A percentile compares a stretch with the other conserved stretches of the same genome.
Evolutionary conservation across 164 flowering plant genomes (phyloP).

Genomic region (Houttuynia cordata): DNA sequence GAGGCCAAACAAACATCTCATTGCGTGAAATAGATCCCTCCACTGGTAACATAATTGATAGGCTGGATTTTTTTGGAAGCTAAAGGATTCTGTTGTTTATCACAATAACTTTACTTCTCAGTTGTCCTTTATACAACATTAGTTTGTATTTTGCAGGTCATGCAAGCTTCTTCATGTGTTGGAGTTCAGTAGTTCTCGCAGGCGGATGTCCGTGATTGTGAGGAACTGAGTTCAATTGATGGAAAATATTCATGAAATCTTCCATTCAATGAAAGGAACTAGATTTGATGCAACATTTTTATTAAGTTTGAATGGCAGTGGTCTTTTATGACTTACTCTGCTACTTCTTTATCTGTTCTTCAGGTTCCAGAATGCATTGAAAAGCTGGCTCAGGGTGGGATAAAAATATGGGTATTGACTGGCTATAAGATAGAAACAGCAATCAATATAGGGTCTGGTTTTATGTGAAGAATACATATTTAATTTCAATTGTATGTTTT

Average conservation of each 20-base stretch:
- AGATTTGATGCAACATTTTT: too few species aligned
- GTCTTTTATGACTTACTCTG: too few species aligned
- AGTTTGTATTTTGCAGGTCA: constrained; percentile 26
- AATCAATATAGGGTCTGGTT: constrained; percentile 67
- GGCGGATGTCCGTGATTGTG: constrained; percentile 85
- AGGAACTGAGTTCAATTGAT: constrained; percentile 11
- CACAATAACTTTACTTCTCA: background rate
- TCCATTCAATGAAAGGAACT: too few species aligned
- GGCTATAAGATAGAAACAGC: constrained; percentile 96
- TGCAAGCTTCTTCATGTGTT: constrained; percentile 69
- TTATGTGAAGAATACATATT: background rate
- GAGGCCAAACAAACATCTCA: constrained; percentile 59
- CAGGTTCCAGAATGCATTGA: constrained; percentile 91
- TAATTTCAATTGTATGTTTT: background rate
- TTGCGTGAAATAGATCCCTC: constrained; percentile 49
- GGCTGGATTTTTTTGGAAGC: constrained; percentile 26
- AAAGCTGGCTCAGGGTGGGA: constrained; percentile 66
- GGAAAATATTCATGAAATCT: too few species aligned
- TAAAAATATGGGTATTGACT: constrained; percentile 82
- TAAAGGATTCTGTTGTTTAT: too few species aligned
- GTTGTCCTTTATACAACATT: too few species aligned
- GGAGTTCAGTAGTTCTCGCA: constrained; percentile 79
- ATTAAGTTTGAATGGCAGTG: too few species aligned
- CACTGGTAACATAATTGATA: constrained; percentile 34
- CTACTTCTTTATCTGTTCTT: background rate